Conservation (phyloP, 495 filamentous ascomycete species). For the Cercophora scortea region DNA sequence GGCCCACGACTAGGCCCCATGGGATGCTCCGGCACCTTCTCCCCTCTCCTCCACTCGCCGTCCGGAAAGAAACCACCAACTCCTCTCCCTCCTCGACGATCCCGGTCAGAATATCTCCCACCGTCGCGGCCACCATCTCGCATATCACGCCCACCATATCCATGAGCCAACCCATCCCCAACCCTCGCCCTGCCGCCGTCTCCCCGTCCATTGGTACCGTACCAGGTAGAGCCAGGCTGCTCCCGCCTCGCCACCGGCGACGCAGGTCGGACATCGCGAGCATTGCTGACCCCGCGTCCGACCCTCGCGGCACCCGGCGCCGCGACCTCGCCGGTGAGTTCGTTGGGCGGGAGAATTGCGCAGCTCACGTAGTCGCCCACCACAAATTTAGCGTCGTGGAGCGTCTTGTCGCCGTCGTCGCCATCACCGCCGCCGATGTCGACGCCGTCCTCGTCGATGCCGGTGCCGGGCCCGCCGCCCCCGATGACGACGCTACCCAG, state of each 20-base stretch:
- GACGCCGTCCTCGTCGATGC: slow-evolving; percentile 12
- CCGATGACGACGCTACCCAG: slow-evolving; percentile 76
- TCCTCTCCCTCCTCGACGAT: slow-evolving; percentile 12
- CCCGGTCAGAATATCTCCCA: slow-evolving; percentile 3
- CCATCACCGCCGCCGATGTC: neutral
- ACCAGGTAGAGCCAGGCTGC: neutral
- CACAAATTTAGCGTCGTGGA: slow-evolving; percentile 70
- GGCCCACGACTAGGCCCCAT: slow-evolving; percentile 24
- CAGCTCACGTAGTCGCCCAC: slow-evolving; percentile 83
- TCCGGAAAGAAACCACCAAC: slow-evolving; percentile 31
- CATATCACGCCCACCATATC: slow-evolving; percentile 1
- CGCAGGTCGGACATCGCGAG: neutral
- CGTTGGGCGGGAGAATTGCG: slow-evolving; percentile 65
- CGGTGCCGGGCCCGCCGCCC: slow-evolving; percentile 45
- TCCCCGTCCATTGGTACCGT: neutral
- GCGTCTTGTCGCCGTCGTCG: slow-evolving; percentile 50
- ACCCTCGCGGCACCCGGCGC: slow-evolving; percentile 36
- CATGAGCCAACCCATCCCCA: slow-evolving; percentile 8
- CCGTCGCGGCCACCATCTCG: neutral
- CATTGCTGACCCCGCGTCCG: slow-evolving; percentile 19
- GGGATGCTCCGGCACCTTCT: slow-evolving; percentile 40
- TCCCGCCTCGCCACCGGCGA: neutral
- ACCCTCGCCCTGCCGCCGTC: neutral
- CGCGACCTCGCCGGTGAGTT: slow-evolving; percentile 62
- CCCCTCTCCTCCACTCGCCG: slow-evolving; percentile 55